A percentile compares a stretch with the other conserved stretches of the same genome.
These are phyloP conservation scores for Tetrapisispora iriomotensis DNA, from an alignment of 805 yeast genomes.

Conservation along the genomic window DNA sequence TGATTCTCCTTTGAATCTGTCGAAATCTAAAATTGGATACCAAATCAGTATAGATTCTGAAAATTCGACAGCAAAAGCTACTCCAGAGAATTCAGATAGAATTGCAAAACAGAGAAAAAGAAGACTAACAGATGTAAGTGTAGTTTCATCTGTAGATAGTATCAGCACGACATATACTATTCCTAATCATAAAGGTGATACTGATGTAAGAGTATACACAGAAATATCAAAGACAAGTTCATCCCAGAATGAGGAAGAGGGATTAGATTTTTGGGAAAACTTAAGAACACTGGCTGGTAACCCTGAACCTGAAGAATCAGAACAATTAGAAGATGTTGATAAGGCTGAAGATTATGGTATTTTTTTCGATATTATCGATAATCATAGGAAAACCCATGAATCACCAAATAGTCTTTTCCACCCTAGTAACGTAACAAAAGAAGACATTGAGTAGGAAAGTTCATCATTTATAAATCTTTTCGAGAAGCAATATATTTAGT, in stretches of 20 bases:
- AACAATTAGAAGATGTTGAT: neutral
- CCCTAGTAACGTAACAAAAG: neutral
- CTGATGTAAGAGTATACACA: neutral
- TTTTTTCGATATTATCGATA: slow-evolving; percentile 3
- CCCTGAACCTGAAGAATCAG: slow-evolving; percentile 4
- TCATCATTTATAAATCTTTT: too few relatives aligned
- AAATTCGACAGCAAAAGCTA: neutral
- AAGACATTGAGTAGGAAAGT: too few relatives aligned
- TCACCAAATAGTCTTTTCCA: neutral
- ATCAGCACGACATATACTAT: neutral
- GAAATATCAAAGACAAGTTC: neutral
- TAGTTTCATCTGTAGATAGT: neutral
- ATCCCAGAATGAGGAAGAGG: slow-evolving; percentile 39
- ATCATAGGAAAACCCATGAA: neutral
- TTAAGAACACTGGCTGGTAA: slow-evolving; percentile 46
- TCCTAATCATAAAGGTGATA: neutral
- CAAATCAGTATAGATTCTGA: too few relatives aligned
- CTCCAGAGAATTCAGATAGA: slow-evolving; percentile 2
- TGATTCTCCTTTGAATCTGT: slow-evolving; percentile 35
- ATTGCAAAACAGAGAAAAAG: neutral
- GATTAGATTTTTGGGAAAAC: slow-evolving; percentile 62
- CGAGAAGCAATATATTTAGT: too few relatives aligned
- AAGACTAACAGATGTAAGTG: neutral
- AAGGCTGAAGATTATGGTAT: slow-evolving; percentile 4
- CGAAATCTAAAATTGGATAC: slow-evolving; percentile 28